phyloP scores from a whole-genome alignment of 306 rosid genomes.

The Psophocarpus tetragonolobus region DNA sequence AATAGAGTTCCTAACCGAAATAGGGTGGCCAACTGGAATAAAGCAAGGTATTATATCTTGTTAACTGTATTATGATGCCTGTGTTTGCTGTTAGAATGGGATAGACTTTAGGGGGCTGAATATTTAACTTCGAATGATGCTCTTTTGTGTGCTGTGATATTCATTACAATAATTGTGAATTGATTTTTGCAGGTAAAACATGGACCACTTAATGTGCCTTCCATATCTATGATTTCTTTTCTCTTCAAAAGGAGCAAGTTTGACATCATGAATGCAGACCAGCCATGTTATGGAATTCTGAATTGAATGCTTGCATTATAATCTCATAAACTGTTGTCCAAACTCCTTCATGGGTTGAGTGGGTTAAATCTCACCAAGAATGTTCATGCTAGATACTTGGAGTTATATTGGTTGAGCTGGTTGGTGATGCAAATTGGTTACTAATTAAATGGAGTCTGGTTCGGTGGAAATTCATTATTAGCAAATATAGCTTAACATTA shows the following conservation, averaged over 20 bases:
- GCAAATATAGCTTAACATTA: neutral
- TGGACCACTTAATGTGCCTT: constrained; percentile 62
- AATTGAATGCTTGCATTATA: constrained; percentile 57
- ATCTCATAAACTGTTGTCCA: constrained; percentile 35
- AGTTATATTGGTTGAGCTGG: constrained; percentile 35
- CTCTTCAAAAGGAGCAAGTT: constrained; percentile 52
- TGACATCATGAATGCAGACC: constrained; percentile 54
- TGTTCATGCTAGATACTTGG: constrained; percentile 42
- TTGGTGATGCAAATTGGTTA: constrained; percentile 22
- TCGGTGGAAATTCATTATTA: constrained; percentile 25
- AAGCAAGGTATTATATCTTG: constrained; percentile 65
- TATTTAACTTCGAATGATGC: neutral
- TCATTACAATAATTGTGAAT: neutral
- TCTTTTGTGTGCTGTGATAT: neutral
- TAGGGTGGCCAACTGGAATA: constrained; percentile 67
- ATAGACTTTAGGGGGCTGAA: neutral
- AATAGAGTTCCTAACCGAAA: constrained; percentile 49
- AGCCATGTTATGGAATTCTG: constrained; percentile 51
- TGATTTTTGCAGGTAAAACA: constrained; percentile 64
- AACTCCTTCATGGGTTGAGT: constrained; percentile 39
- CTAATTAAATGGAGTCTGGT: constrained; percentile 28
- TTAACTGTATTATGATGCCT: neutral
- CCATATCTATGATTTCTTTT: constrained; percentile 41
- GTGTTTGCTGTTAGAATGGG: neutral
- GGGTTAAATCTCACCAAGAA: constrained; percentile 38